Percentiles rank a stretch among this genome's conserved stretches.
Evolutionary conservation across 169 alveolate genomes (phyloP).

Genomic region (Plasmodium vivax): DNA sequence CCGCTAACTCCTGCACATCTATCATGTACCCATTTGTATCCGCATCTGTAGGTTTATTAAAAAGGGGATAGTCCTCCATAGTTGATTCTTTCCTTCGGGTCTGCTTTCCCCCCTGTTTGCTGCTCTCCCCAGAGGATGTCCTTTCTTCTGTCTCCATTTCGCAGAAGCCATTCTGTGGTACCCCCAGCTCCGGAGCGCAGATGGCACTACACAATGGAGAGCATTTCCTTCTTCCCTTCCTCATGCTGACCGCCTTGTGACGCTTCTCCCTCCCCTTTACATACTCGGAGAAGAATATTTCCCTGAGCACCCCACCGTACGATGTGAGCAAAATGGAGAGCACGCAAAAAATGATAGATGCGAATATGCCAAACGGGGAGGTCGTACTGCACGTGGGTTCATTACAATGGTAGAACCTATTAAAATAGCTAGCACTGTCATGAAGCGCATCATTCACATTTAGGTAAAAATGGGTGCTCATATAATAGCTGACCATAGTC

Average conservation of each 20-base stretch:
- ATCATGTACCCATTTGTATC: neutral
- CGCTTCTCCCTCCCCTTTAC: neutral
- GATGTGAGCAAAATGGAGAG: slow-evolving; percentile 61
- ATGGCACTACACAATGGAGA: neutral
- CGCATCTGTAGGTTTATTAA: neutral
- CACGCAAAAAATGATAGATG: slow-evolving; percentile 42
- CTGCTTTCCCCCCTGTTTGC: neutral
- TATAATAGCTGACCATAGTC: slow-evolving; percentile 16
- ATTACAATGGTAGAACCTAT: neutral
- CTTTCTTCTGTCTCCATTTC: neutral
- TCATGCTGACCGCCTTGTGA: neutral
- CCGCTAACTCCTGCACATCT: neutral
- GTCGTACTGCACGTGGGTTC: neutral
- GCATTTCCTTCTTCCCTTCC: neutral
- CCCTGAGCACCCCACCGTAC: slow-evolving; percentile 54
- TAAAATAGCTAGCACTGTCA: neutral
- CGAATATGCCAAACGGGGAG: slow-evolving; percentile 19
- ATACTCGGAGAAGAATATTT: slow-evolving; percentile 63
- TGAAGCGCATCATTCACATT: neutral
- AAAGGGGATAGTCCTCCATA: neutral
- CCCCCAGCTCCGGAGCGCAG: neutral
- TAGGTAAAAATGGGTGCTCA: slow-evolving; percentile 3
- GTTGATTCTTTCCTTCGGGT: too few species aligned
- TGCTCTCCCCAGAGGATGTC: neutral
- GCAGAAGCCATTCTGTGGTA: neutral